A percentile compares a stretch with the other conserved stretches of the same genome.
Conservation (phyloP, 1,284 basidiomycete species). For the Ustilago lituana region DNA sequence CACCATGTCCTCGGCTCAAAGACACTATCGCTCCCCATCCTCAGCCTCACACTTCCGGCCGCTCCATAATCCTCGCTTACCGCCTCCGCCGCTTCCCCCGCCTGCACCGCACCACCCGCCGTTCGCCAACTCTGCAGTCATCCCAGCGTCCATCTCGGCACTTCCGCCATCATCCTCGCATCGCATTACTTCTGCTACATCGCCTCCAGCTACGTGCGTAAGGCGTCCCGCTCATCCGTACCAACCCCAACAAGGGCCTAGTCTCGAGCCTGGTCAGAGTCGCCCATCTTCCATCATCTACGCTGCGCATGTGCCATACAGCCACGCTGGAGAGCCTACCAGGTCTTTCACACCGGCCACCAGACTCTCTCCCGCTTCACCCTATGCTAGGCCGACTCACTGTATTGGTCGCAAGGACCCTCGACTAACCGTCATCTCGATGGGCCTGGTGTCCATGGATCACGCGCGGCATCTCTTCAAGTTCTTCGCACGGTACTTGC, state of each 20-base stretch:
- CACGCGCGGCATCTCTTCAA: slow-evolving; percentile 53
- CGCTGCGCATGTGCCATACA: slow-evolving; percentile 15
- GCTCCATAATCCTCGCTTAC: slow-evolving; percentile 16
- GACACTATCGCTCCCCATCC: slow-evolving; percentile 17
- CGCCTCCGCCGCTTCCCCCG: slow-evolving; percentile 10
- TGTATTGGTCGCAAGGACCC: slow-evolving; percentile 57
- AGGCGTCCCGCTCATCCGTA: background rate
- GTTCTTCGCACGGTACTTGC: slow-evolving; percentile 58
- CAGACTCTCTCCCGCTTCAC: slow-evolving; percentile 3
- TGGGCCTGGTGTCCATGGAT: slow-evolving; percentile 56
- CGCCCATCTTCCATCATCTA: slow-evolving; percentile 30
- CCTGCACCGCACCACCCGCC: slow-evolving; percentile 4
- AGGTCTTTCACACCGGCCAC: background rate
- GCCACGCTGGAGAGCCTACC: background rate
- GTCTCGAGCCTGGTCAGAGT: slow-evolving; percentile 31
- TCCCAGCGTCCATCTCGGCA: slow-evolving; percentile 1
- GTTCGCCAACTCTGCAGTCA: background rate
- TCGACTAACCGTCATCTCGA: slow-evolving; percentile 55
- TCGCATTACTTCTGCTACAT: background rate
- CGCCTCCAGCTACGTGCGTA: background rate
- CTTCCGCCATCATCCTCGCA: slow-evolving; percentile 4
- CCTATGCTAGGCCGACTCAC: slow-evolving; percentile 42
- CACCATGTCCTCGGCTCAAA: background rate
- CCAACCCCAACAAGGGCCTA: background rate
- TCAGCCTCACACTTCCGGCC: slow-evolving; percentile 17